phyloP scores from a whole-genome alignment of 805 yeast species.

The Saccharomycopsis microspora region DNA sequence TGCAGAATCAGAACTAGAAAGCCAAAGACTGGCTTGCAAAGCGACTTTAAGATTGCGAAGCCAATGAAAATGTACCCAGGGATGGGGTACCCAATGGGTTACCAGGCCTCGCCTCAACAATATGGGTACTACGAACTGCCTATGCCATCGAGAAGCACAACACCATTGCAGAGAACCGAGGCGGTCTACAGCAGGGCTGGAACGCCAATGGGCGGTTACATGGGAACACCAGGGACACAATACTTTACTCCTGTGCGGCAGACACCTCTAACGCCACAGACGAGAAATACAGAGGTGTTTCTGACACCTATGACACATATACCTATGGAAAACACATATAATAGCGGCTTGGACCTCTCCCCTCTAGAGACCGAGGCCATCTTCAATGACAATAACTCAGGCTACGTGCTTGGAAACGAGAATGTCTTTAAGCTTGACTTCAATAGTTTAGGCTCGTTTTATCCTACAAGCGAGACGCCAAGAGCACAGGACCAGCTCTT shows the following conservation, averaged over 20 bases:
- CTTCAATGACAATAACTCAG: background rate
- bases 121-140: slow-evolving; percentile 6
- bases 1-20: slow-evolving; percentile 17
- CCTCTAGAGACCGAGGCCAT: slow-evolving; percentile 12
- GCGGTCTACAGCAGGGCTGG: slow-evolving; percentile 9
- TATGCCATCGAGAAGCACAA: slow-evolving; percentile 7
- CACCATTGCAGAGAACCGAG: slow-evolving; percentile 4
- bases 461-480: slow-evolving; percentile 4
- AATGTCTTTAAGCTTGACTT: slow-evolving; percentile 2
- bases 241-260: slow-evolving; percentile 11
- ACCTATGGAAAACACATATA: background rate
- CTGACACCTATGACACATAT: slow-evolving; percentile 3
- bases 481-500: slow-evolving; percentile 10
- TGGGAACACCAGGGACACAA: background rate
- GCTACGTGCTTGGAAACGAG: background rate
- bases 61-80: background rate
- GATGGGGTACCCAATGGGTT: background rate
- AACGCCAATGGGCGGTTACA: slow-evolving; percentile 9
- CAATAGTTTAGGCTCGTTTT: slow-evolving; percentile 6
- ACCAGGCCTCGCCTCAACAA: too few species aligned
- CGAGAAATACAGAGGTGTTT: background rate
- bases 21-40: background rate
- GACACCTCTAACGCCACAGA: slow-evolving; percentile 1
- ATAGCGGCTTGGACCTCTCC: slow-evolving; percentile 9
- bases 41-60: slow-evolving; percentile 4